Conservation (phyloP, 2,329 filamentous ascomycete species). For the Aspergillus chevalieri region DNA sequence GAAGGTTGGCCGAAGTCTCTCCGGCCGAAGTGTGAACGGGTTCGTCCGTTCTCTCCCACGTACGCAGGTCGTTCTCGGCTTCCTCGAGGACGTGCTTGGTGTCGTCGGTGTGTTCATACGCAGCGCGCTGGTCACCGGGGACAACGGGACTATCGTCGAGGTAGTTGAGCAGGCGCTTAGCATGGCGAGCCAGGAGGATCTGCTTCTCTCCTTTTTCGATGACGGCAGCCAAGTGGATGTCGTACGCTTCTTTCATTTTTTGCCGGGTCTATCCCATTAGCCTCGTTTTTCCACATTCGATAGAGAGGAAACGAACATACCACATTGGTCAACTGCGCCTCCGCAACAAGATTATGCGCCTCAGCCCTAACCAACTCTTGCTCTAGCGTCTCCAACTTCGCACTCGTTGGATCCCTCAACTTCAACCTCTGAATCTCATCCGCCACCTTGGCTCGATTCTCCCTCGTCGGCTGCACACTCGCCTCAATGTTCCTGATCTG, state of each 20-base stretch:
- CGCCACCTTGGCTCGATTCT: constrained; percentile 77
- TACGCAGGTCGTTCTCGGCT: constrained; percentile 78
- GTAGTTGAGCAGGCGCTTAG: constrained; percentile 73
- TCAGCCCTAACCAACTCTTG: constrained; percentile 95
- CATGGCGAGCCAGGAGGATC: constrained; percentile 85
- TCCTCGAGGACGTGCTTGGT: constrained; percentile 86
- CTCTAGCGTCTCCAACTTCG: constrained; percentile 76
- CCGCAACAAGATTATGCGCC: constrained; percentile 90
- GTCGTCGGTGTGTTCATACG: constrained; percentile 60
- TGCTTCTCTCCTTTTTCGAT: constrained; percentile 98
- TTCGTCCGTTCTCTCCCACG: constrained; percentile 59
- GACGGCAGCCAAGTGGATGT: constrained; percentile 77
- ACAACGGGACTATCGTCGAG: constrained; percentile 87
- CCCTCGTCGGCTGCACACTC: constrained; percentile 86
- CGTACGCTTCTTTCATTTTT: constrained; percentile 93
- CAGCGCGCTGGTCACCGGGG: constrained; percentile 69
- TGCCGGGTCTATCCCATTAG: constrained; percentile 64
- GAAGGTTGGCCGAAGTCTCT: constrained; percentile 39
- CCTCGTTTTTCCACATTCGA: background rate
- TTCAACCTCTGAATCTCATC: constrained; percentile 92
- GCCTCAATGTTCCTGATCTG: constrained; percentile 91
- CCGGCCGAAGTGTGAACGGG: constrained; percentile 48
- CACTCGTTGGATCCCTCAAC: constrained; percentile 81
- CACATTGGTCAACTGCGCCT: constrained; percentile 92
- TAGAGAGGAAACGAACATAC: constrained; percentile 47